A percentile compares a stretch with the other conserved stretches of the same genome.
Conservation (phyloP, 1,139 yeast species). For the Protomyces pachydermus region DNA sequence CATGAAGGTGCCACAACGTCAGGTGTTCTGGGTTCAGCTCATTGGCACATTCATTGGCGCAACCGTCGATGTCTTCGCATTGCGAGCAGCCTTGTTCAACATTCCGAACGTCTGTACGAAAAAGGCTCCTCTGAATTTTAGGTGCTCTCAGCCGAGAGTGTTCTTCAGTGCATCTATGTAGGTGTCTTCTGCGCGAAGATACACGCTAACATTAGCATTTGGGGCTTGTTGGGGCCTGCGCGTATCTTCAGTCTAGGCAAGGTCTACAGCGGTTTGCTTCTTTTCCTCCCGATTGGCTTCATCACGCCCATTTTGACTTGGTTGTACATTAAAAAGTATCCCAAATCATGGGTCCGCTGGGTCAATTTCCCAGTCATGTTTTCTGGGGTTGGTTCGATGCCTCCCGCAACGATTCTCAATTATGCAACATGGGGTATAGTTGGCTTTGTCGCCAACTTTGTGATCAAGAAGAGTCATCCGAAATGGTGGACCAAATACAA, state of each 20-base stretch:
- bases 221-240: constrained; percentile 58
- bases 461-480: constrained; percentile 48
- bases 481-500: constrained; percentile 52
- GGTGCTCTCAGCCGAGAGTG: constrained; percentile 40
- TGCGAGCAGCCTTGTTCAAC: constrained; percentile 50
- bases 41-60: constrained; percentile 36
- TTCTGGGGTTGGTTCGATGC: constrained; percentile 48
- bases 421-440: constrained; percentile 47
- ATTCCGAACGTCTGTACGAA: constrained; percentile 38
- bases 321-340: constrained; percentile 33
- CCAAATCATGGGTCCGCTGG: constrained; percentile 39
- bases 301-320: constrained; percentile 46
- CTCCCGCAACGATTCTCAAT: constrained; percentile 53
- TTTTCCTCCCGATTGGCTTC: constrained; percentile 54
- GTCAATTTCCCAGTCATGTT: constrained; percentile 52
- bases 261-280: constrained; percentile 32
- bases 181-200: not conserved
- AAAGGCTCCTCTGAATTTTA: constrained; percentile 42
- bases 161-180: constrained; percentile 47
- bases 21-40: constrained; percentile 53
- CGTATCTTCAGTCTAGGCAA: constrained; percentile 41
- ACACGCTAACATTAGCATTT: constrained; percentile 35
- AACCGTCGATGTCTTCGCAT: constrained; percentile 50
- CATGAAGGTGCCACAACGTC: constrained; percentile 57
- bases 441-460: constrained; percentile 50